Conservation (phyloP, 2,329 filamentous ascomycete species). For the Epichloe baconii region DNA sequence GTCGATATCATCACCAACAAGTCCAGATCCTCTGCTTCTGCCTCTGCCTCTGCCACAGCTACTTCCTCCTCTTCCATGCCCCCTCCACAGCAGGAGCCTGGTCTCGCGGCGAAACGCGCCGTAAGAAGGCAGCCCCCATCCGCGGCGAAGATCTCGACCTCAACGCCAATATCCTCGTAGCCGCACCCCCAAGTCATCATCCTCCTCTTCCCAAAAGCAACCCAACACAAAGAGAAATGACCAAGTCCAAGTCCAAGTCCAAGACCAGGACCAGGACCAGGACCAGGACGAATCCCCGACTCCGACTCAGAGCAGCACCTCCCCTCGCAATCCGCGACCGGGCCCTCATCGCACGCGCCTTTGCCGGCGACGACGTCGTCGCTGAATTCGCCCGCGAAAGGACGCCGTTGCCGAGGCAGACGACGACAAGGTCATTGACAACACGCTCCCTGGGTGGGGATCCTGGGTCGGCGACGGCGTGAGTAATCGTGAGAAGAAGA, state of each 20-base stretch:
- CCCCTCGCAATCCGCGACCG: conserved; percentile 44
- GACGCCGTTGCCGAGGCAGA: conserved; percentile 57
- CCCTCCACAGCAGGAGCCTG: conserved; percentile 25
- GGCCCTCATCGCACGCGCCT: conserved; percentile 66
- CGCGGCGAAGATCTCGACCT: conserved; percentile 28
- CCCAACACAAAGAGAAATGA: no score
- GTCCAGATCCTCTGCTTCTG: conserved; percentile 7
- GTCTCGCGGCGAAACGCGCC: conserved; percentile 25
- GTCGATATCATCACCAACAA: conserved; percentile 15
- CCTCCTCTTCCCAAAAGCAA: conserved; percentile 3
- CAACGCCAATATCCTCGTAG: conserved; percentile 21
- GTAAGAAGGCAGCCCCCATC: conserved; percentile 19
- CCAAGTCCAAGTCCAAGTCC: conserved; percentile 16
- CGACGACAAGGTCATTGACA: conserved; percentile 69
- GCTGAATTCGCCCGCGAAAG: conserved; percentile 76
- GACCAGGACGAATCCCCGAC: conserved; percentile 9
- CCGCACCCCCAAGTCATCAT: conserved; percentile 2
- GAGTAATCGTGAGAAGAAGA: conserved; percentile 52
- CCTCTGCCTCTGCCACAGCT: conserved; percentile 5
- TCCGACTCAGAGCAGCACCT: conserved; percentile 35
- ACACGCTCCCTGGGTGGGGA: conserved; percentile 89
- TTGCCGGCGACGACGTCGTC: conserved; percentile 78
- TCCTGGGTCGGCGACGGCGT: conserved; percentile 80
- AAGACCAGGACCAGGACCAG: not conserved
- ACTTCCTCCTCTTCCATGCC: conserved; percentile 10